A percentile compares a stretch with the other conserved stretches of the same genome.
phyloP scores from a whole-genome alignment of 106 monocot species.

The Phalaenopsis equestris region DNA sequence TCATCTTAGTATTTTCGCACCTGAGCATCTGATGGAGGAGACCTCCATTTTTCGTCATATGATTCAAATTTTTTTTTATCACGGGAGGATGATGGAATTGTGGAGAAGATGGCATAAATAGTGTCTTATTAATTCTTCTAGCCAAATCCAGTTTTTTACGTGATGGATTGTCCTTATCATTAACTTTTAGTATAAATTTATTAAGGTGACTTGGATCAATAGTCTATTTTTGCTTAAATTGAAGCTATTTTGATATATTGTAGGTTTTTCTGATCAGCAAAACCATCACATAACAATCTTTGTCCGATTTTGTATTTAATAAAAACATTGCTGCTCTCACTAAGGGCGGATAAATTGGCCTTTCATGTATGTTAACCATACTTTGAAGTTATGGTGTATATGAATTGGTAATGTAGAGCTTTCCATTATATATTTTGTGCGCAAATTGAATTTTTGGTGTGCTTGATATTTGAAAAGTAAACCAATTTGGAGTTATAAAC shows the following conservation, averaged over 20 bases:
- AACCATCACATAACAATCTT: not conserved
- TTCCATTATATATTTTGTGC: not conserved
- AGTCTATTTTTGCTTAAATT: not conserved
- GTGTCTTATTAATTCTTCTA: no score
- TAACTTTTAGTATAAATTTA: not conserved
- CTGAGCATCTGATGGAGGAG: no score
- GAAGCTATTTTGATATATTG: not conserved
- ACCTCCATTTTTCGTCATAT: no score
- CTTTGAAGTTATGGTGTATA: not conserved
- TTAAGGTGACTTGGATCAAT: not conserved
- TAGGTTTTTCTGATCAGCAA: not conserved
- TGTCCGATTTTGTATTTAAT: not conserved
- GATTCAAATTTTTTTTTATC: no score
- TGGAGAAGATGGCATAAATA: no score
- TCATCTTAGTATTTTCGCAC: no score
- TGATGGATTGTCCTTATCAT: no score
- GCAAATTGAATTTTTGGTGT: not conserved
- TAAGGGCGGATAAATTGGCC: not conserved
- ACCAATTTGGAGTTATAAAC: not conserved
- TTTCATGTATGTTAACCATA: not conserved
- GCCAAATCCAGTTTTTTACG: no score
- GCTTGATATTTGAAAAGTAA: not conserved
- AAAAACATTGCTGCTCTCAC: not conserved
- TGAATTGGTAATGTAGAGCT: not conserved
- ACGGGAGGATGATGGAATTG: no score